Evolutionary conservation across 805 yeast genomes (phyloP).

Genomic region (Blastobotrys terrestris): DNA sequence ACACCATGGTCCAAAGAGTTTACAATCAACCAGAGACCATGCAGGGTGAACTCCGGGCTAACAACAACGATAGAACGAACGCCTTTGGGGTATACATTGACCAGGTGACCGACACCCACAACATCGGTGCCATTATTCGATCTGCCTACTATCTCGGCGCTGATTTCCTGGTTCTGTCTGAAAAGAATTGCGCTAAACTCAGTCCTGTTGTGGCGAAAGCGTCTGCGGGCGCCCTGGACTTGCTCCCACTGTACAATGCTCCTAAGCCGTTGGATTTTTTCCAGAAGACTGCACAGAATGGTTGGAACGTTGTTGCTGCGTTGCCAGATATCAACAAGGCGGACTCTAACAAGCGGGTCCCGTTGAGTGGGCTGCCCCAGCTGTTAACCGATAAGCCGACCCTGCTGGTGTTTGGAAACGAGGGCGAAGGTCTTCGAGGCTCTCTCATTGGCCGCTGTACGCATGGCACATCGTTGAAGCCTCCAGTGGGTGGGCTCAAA

Average conservation of each 20-base stretch:
- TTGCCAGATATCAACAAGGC: slow-evolving; percentile 19
- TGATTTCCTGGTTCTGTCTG: slow-evolving; percentile 68
- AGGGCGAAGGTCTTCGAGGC: slow-evolving; percentile 75
- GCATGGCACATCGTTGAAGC: slow-evolving; percentile 21
- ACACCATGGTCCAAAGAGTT: background rate
- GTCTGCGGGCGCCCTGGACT: slow-evolving; percentile 79
- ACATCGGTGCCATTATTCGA: slow-evolving; percentile 76
- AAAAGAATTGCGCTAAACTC: slow-evolving; percentile 63
- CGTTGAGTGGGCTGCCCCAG: slow-evolving; percentile 38
- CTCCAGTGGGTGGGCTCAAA: slow-evolving; percentile 11
- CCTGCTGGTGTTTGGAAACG: slow-evolving; percentile 75
- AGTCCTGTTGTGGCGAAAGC: slow-evolving; percentile 77
- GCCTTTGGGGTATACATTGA: slow-evolving; percentile 76
- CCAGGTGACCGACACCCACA: slow-evolving; percentile 80
- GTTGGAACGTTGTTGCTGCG: slow-evolving; percentile 71
- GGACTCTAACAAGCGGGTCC: slow-evolving; percentile 34
- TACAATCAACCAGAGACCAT: background rate
- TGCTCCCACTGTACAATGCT: slow-evolving; percentile 53
- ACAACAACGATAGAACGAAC: slow-evolving; percentile 13
- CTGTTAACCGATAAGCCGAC: slow-evolving; percentile 50
- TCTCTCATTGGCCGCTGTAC: slow-evolving; percentile 42
- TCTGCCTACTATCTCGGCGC: slow-evolving; percentile 78
- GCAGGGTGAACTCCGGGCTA: background rate
- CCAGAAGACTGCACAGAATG: slow-evolving; percentile 45
- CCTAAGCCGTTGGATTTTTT: slow-evolving; percentile 59